Evolutionary conservation across 2,329 filamentous ascomycete genomes (phyloP), one percentile per base, ranked within the genome.

Genomic region (Onygenales sp.): DNA sequence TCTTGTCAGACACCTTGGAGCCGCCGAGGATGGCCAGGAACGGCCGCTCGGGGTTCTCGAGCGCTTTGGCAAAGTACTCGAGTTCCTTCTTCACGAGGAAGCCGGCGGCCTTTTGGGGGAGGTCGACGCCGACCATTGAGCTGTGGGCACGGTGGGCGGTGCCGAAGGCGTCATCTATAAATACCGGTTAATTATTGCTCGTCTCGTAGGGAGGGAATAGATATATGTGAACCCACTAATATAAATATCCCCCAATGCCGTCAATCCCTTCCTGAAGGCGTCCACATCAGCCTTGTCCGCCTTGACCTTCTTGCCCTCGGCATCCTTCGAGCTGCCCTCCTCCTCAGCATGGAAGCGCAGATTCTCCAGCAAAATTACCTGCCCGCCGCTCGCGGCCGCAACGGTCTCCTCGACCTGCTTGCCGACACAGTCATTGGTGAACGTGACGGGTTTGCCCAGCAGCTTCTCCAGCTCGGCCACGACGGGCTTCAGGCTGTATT

Each of bases 61-160:
- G 87, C 40, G 90, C 93, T 79, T 96, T 83, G 60, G 93, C 93
- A 70, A 98, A 98, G 85, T 98, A 98, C 70, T 98, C 93, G 59
- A 98, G 87, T 77, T 98, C 93, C 81, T 97, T 98, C 87, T 98
- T 98, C 81, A 98, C 90, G 67, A 98, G 84, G 85, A 96, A 98
- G 58, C 93, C 93, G 54, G 92, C 88, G 8, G 93, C 93, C 80
- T 95, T 96, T 74, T 97, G 89, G 63, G 92, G 91, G 48, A 98
- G 86, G 62, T 96, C 84, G 59, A 96, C 82, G 67, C 93, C 93
- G 65, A 98, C 93, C 93, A 98, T 98, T 73, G 92, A 97, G 74
- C 90, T 96, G 83, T 98, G 93, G 48, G 88, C 93, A 72, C 93
- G 89, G 80, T 98, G 93, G 57, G 93, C 93, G 57, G 93, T 98